These are phyloP conservation scores for Pseudogymnoascus sp. DNA, from an alignment of 2,329 filamentous ascomycete genomes.

Conservation along the genomic window DNA sequence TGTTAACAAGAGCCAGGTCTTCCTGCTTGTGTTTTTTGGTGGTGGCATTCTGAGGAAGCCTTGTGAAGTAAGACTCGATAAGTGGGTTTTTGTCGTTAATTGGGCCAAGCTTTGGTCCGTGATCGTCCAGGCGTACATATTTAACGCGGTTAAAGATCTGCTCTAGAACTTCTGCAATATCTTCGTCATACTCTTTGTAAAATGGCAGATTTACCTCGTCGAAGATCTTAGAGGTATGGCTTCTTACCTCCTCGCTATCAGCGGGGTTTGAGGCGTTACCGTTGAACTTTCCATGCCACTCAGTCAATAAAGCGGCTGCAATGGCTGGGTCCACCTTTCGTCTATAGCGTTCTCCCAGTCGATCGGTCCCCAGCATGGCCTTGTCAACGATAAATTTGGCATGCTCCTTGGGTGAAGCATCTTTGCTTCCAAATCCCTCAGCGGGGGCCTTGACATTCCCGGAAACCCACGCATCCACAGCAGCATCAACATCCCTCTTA, in stretches of 20 bases:
- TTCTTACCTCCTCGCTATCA: conserved; percentile 44
- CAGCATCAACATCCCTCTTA: conserved; percentile 60
- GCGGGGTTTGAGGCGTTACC: conserved; percentile 39
- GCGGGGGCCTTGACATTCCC: conserved; percentile 51
- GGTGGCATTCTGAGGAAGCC: conserved; percentile 69
- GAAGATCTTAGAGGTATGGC: conserved; percentile 56
- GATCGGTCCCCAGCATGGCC: conserved; percentile 63
- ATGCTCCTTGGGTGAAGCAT: conserved; percentile 50
- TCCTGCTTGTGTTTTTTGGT: conserved; percentile 70
- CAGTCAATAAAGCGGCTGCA: conserved; percentile 61
- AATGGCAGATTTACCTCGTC: conserved; percentile 81
- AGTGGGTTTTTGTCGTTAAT: conserved; percentile 72
- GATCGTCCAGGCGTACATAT: conserved; percentile 84
- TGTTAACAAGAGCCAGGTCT: conserved; percentile 80
- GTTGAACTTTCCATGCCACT: conserved; percentile 63
- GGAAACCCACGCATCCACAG: conserved; percentile 63
- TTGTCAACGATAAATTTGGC: conserved; percentile 52
- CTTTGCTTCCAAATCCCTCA: conserved; percentile 43
- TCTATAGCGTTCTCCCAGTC: conserved; percentile 72
- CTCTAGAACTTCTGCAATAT: conserved; percentile 75
- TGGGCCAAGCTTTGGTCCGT: conserved; percentile 79
- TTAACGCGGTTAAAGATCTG: conserved; percentile 93
- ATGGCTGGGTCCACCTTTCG: conserved; percentile 63
- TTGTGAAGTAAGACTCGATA: conserved; percentile 92
- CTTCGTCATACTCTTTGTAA: conserved; percentile 86